phyloP scores from a whole-genome alignment of 2,329 filamentous ascomycete genomes.

The Malbranchea zuffiana region DNA sequence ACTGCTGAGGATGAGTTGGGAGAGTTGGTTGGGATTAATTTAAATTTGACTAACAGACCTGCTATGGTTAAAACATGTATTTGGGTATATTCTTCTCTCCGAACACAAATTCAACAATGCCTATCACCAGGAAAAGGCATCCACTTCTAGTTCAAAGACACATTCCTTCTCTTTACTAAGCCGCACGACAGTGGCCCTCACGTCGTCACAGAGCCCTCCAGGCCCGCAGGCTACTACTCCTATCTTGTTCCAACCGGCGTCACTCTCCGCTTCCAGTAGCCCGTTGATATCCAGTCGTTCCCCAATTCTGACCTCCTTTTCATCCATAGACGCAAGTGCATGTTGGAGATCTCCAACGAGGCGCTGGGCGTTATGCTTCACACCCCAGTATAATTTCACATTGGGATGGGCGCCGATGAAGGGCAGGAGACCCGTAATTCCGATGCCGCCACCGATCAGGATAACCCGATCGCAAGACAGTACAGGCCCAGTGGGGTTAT shows the following conservation, averaged over 20 bases:
- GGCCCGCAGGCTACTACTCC: conserved; percentile 37
- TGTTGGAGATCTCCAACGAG: conserved; percentile 25
- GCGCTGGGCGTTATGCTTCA: conserved; percentile 19
- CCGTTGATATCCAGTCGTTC: conserved; percentile 24
- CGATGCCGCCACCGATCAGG: conserved; percentile 40
- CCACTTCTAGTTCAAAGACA: conserved; percentile 21
- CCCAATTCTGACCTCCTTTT: conserved; percentile 30
- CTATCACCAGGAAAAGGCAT: conserved; percentile 19
- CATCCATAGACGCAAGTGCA: conserved; percentile 18
- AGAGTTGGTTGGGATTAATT: too few relatives aligned
- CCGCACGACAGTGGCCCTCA: conserved; percentile 16
- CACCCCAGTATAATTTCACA: conserved; percentile 30
- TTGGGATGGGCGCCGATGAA: conserved; percentile 24
- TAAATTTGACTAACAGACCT: too few relatives aligned
- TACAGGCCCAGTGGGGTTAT: conserved; percentile 19
- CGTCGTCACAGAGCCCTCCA: conserved; percentile 32
- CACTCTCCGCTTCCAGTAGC: conserved; percentile 24
- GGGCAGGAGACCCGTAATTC: conserved; percentile 38
- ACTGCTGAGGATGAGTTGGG: too few relatives aligned
- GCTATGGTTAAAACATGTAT: too few relatives aligned
- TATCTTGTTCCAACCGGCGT: conserved; percentile 22
- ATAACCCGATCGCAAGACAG: conserved; percentile 30
- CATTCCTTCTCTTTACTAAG: conserved; percentile 8
- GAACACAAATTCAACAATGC: background rate
- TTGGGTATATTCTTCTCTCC: too few relatives aligned